Evolutionary conservation across 805 yeast genomes (phyloP).

Genomic region (Suhomyces sp.): DNA sequence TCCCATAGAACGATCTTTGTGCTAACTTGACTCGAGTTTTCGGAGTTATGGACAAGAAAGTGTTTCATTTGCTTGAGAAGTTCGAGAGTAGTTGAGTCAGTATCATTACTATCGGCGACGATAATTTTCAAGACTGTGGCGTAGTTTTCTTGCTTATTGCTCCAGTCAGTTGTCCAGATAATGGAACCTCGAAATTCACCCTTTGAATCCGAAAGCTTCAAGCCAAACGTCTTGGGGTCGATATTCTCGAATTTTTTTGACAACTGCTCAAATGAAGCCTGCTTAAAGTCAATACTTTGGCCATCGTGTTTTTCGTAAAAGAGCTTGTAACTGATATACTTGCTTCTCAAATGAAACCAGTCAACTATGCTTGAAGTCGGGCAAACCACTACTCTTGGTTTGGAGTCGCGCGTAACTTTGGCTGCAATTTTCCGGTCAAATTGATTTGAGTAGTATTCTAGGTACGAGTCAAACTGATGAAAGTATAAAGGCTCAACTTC

Average conservation of each 20-base stretch:
- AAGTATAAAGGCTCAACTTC: constrained; percentile 11
- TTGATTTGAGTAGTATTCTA: constrained; percentile 19
- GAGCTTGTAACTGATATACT: constrained; percentile 25
- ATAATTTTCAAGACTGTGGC: constrained; percentile 28
- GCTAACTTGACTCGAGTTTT: constrained; percentile 11
- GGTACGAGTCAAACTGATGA: constrained; percentile 28
- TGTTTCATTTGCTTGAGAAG: constrained; percentile 16
- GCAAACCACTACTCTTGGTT: constrained; percentile 26
- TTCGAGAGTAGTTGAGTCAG: constrained; percentile 12
- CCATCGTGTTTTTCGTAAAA: constrained; percentile 13
- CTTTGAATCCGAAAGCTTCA: constrained; percentile 17
- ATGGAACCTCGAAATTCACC: constrained; percentile 27
- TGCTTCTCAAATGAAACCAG: constrained; percentile 44
- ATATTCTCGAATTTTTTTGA: constrained; percentile 17
- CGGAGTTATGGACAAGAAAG: constrained; percentile 13
- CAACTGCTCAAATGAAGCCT: constrained; percentile 17
- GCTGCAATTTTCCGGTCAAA: constrained; percentile 16
- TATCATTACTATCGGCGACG: constrained; percentile 19
- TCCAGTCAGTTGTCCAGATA: constrained; percentile 41
- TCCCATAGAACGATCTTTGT: constrained; percentile 33
- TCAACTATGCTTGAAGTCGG: constrained; percentile 30
- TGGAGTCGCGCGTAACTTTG: constrained; percentile 26
- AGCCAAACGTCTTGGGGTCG: constrained; percentile 33
- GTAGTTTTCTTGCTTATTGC: constrained; percentile 15
- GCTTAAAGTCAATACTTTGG: constrained; percentile 15